Conservation (phyloP, 306 rosid species). For the Castanopsis chinensis region DNA sequence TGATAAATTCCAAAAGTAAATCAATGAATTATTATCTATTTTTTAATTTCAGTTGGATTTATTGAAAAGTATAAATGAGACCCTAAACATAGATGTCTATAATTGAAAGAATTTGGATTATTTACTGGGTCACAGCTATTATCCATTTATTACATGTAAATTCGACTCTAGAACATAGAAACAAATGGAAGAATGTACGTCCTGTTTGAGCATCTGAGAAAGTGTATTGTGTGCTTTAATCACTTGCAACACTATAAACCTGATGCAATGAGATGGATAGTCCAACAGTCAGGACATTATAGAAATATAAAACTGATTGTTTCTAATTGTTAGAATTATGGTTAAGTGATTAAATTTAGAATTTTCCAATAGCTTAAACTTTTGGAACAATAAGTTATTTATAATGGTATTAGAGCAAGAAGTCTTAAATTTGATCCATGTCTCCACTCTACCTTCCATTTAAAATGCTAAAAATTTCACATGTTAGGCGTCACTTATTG, state of each 20-base stretch:
- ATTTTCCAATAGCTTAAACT: no score
- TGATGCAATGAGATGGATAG: neutral
- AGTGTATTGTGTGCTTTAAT: neutral
- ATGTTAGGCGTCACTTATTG: no score
- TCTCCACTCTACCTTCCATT: no score
- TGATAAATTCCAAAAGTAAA: neutral
- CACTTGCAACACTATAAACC: neutral
- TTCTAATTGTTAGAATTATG: no score
- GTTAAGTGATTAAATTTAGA: no score
- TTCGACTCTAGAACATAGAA: neutral
- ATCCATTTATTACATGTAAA: neutral
- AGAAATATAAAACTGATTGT: neutral
- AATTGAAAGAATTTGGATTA: neutral
- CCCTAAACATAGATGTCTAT: neutral
- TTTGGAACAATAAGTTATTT: no score
- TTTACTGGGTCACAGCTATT: neutral
- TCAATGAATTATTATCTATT: neutral
- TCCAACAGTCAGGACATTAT: neutral
- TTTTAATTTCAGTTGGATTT: neutral
- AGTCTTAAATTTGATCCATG: no score
- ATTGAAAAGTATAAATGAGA: neutral
- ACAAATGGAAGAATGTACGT: neutral
- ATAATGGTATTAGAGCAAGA: no score
- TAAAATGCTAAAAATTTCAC: no score
- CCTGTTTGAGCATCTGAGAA: neutral